Conservation (phyloP, 23 red algal genomes). For the Agarophyton chilense region DNA sequence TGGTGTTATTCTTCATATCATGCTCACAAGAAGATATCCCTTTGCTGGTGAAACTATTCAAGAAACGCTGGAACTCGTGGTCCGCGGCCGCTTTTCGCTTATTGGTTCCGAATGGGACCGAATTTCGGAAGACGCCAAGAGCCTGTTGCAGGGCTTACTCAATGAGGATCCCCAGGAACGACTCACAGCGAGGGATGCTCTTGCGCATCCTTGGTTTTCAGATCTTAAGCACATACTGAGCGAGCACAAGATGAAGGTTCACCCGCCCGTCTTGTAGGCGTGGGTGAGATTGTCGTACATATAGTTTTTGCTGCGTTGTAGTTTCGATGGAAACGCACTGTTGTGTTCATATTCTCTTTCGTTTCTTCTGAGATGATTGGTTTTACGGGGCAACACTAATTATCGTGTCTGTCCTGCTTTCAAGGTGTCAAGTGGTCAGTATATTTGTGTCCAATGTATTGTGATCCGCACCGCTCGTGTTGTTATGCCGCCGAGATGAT, state of each 20-base stretch:
- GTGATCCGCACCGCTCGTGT: not conserved
- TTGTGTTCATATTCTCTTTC: not conserved
- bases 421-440: not conserved
- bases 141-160: conserved; percentile 78
- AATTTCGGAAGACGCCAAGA: conserved; percentile 82
- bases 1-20: conserved; percentile 95
- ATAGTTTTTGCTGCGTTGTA: not conserved
- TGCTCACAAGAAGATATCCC: conserved; percentile 90
- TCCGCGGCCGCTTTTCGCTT: conserved; percentile 76
- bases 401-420: not conserved
- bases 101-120: conserved; percentile 82
- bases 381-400: not conserved
- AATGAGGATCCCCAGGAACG: conserved; percentile 86
- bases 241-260: not conserved
- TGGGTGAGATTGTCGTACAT: not conserved
- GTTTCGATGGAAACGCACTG: not conserved
- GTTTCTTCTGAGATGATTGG: not conserved
- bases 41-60: conserved; percentile 92
- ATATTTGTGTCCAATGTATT: not conserved
- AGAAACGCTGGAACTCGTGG: conserved; percentile 86
- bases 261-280: not conserved
- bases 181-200: conserved; percentile 76
- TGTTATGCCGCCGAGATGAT: not conserved
- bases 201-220: conserved; percentile 86
- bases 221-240: conserved; percentile 17